Base-by-base conservation (phyloP, 2,329 filamentous ascomycete species). In the Fusarium concolor region DNA sequence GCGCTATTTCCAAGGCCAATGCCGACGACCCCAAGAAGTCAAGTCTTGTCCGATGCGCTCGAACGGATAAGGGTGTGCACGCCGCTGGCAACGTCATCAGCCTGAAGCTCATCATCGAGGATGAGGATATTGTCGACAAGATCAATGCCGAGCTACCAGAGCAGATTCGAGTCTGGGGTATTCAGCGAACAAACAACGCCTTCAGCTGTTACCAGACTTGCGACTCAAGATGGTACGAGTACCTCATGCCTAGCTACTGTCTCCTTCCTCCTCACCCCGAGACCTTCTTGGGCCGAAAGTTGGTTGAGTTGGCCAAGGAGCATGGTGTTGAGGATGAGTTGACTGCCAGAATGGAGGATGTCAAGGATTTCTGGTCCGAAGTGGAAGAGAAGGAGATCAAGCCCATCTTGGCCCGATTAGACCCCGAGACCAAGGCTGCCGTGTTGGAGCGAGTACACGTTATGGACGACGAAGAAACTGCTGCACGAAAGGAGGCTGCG, bases 61-160 rank as follows among this genome's bases (percentile, higher is more conserved):
- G 96, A 67, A 99, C 96, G 1, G 96, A 99, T 82, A 99, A 98
- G 83, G 96, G 96, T 55, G 95, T 98, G 3, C 95, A 98, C 78
- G 95, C 95, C 2, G 95, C 95, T 2, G 96, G 95, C 52, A 98
- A 98, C 76, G 90, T 98, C 75, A 93, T 98, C 65, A 97, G 93
- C 31, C 79, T 98, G 74, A 99, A 99, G 82, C 85, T 99, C 72
- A 98, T 99, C 73, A 90, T 97, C 46, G 95, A 98, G 79, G 95
- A 98, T 60, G 86, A 89, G 12, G 89, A 97, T 66, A 88, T 97
- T 47, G 90, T 98, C 24, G 83, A 94, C 57, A 97, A 93, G 81
- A 97, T 99, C 86, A 99, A 99, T 80, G 86, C 89, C 35, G 83
- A 92, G 56, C 85, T 99, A 39, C 92, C 91, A 3, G 86, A 90